phyloP scores from a whole-genome alignment of 73 alveolate genomes.

The Blepharisma japonicum region DNA sequence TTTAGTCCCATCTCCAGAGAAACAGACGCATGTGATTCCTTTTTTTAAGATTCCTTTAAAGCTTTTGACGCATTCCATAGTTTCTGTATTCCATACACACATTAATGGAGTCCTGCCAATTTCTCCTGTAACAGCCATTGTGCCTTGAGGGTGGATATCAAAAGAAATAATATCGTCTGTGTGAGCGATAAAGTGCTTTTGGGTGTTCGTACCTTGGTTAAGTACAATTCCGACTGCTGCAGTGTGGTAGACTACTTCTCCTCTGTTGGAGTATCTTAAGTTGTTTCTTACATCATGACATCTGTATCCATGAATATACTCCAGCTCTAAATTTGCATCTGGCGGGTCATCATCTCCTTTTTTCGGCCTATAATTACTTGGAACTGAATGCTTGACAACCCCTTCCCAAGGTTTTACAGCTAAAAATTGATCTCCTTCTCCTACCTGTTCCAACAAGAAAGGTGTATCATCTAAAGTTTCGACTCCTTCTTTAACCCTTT shows the following conservation, averaged over 20 bases:
- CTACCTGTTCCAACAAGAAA: constrained; percentile 63
- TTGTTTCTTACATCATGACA: constrained; percentile 98
- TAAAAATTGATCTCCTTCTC: constrained; percentile 72
- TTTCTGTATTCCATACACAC: constrained; percentile 91
- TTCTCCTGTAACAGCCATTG: constrained; percentile 92
- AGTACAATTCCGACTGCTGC: constrained; percentile 94
- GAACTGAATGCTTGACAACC: constrained; percentile 76
- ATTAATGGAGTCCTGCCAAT: constrained; percentile 93
- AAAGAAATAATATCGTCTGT: constrained; percentile 93
- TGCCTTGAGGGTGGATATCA: constrained; percentile 83
- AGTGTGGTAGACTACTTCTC: constrained; percentile 90
- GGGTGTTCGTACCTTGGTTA: constrained; percentile 69
- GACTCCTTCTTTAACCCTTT: constrained; percentile 40
- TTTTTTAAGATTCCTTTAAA: constrained; percentile 79
- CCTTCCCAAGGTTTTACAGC: constrained; percentile 88
- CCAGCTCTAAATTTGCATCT: constrained; percentile 90
- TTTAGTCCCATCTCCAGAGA: constrained; percentile 89
- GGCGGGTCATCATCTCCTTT: constrained; percentile 93
- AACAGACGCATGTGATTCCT: constrained; percentile 89
- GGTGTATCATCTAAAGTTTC: constrained; percentile 59
- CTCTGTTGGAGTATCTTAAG: constrained; percentile 75
- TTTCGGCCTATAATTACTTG: constrained; percentile 58
- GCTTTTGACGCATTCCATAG: constrained; percentile 75
- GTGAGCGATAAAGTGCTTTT: constrained; percentile 82
- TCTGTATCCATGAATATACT: constrained; percentile 96